Base-by-base conservation (phyloP, 1,284 basidiomycete species). In the Leccinum fuscescens region DNA sequence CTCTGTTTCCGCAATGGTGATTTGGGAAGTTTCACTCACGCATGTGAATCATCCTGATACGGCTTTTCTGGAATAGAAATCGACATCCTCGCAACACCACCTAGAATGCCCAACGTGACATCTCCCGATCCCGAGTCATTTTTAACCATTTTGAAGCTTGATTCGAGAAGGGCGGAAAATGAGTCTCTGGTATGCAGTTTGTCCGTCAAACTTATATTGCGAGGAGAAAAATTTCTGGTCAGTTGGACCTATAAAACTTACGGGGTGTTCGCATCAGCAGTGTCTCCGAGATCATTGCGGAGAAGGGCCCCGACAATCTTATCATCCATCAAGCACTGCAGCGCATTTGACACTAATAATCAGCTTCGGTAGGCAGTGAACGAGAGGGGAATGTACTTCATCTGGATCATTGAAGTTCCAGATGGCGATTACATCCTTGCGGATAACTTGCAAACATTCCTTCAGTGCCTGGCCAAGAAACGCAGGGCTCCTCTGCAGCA, bases 401-500 rank as follows among this genome's bases (percentile, higher is more conserved):
- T 27, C 15, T 4, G 48, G 22, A 9, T 24, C 48, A 15, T 49
- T 7, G 15, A 49, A 49, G 22, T 49, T 49, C 48, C 48, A 49
- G 14, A 49, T 3, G 4, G 11, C 0, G 14, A 27, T 12, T 0
- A 24, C 0, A 15, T 49, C 48, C 3, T 14, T 0, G 1, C 3
- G 48, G 7, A 49, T 49, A 6, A 49, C 22, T 27, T 24, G 12
- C 14, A 49, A 27, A 49, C 48, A 49, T 24, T 24, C 6, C 4
- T 49, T 27, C 48, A 49, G 0, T 2, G 22, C 2, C 6, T 8
- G 6, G 6, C 14, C 48, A 15, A 3, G 22, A 15, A 24, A 24
- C 2, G 0, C 3, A 15, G 22, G 0, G 0, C 12, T 24, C 12
- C 1, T 24, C 22, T 3, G 12, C 0, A 48, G 22, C 12, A 0